These are phyloP conservation scores for Ophiostoma perfectum DNA, from an alignment of 2,329 filamentous ascomycete species.

Conservation along the genomic window DNA sequence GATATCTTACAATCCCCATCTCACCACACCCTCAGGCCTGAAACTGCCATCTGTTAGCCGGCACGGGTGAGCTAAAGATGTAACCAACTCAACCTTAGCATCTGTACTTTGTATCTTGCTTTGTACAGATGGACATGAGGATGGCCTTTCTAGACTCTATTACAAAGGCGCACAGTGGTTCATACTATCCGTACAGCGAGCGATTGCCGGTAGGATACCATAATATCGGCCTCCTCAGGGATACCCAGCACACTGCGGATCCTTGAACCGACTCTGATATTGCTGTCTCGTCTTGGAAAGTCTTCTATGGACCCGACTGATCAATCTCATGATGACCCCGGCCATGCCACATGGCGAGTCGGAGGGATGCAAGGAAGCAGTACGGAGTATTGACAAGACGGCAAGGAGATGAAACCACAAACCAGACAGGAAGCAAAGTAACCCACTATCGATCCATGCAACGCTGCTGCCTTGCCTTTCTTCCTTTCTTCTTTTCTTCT, in stretches of 20 bases:
- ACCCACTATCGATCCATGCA: background rate
- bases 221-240: background rate
- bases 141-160: too few relatives aligned
- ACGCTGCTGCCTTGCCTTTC: background rate
- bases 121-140: background rate
- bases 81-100: background rate
- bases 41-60: background rate
- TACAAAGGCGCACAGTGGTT: too few relatives aligned
- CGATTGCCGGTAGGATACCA: too few relatives aligned
- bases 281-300: background rate
- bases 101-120: background rate
- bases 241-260: background rate
- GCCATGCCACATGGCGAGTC: slow-evolving; percentile 5
- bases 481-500: background rate
- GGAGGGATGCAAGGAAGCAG: background rate
- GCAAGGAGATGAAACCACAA: background rate
- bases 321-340: background rate
- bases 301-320: background rate
- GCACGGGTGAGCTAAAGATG: background rate
- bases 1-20: background rate
- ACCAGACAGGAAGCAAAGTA: background rate
- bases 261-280: background rate
- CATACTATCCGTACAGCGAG: too few relatives aligned
- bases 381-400: background rate
- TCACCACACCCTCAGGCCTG: background rate